Percentiles rank a stretch among this genome's conserved stretches.
phyloP scores from a whole-genome alignment of 2,329 filamentous ascomycete genomes.

The Fusarium coffeatum region DNA sequence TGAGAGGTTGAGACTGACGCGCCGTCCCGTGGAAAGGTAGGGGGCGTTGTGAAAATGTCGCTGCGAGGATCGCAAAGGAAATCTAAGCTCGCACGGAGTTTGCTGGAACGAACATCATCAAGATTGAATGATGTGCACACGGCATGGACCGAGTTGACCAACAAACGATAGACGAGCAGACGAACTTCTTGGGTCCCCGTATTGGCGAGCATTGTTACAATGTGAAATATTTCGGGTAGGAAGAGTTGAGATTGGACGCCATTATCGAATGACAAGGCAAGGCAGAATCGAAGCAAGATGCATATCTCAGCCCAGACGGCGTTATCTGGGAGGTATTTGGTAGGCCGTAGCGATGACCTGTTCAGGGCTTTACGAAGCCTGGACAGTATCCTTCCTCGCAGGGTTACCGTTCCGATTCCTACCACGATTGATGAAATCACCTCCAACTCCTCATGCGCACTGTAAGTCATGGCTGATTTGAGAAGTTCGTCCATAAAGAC shows the following conservation, averaged over 20 bases:
- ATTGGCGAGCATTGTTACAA: slow-evolving; percentile 77
- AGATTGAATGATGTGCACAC: slow-evolving; percentile 73
- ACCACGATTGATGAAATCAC: slow-evolving; percentile 71
- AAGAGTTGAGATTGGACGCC: slow-evolving; percentile 75
- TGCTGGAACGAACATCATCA: slow-evolving; percentile 68
- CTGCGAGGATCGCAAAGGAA: slow-evolving; percentile 69
- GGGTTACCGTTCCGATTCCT: slow-evolving; percentile 72
- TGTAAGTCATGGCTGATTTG: slow-evolving; percentile 69
- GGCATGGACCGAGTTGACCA: slow-evolving; percentile 75
- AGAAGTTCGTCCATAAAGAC: slow-evolving; percentile 75
- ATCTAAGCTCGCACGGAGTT: slow-evolving; percentile 67
- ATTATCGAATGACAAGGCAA: slow-evolving; percentile 75
- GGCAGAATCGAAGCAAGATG: slow-evolving; percentile 72
- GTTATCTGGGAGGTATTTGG: slow-evolving; percentile 73
- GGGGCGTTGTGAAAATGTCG: slow-evolving; percentile 66
- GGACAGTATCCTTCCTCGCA: slow-evolving; percentile 73
- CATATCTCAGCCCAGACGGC: slow-evolving; percentile 77
- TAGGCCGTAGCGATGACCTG: slow-evolving; percentile 74
- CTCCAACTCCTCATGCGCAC: slow-evolving; percentile 69
- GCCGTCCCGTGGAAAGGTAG: slow-evolving; percentile 61
- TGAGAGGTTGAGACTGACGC: slow-evolving; percentile 66
- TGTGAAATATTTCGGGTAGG: slow-evolving; percentile 75
- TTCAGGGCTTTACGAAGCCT: slow-evolving; percentile 75
- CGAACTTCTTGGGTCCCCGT: slow-evolving; percentile 69
- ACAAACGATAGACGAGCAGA: slow-evolving; percentile 69